These are phyloP conservation scores for Ceratocystis albifundus DNA, from an alignment of 2,329 filamentous ascomycete species.

Conservation along the genomic window DNA sequence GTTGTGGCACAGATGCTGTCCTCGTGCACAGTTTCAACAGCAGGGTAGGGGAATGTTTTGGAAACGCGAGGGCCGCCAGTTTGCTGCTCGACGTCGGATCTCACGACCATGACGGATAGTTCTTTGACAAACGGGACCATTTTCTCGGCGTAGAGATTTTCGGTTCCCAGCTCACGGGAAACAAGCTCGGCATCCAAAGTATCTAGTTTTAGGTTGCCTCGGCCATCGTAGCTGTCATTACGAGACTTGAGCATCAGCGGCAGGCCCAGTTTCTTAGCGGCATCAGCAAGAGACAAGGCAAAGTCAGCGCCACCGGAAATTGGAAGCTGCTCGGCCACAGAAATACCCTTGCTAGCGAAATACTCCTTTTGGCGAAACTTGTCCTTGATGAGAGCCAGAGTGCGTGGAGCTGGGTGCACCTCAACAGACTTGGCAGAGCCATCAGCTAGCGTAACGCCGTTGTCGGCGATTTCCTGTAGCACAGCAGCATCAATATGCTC, in stretches of 20 bases:
- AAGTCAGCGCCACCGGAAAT: conserved; percentile 46
- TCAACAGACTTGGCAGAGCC: conserved; percentile 41
- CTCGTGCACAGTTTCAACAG: conserved; percentile 89
- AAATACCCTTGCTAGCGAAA: conserved; percentile 54
- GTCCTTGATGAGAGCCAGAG: conserved; percentile 80
- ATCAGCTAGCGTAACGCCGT: conserved; percentile 45
- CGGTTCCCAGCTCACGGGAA: conserved; percentile 49
- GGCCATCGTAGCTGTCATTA: conserved; percentile 86
- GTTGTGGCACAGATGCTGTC: conserved; percentile 91
- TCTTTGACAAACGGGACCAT: conserved; percentile 80
- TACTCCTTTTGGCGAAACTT: conserved; percentile 86
- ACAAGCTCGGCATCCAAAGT: conserved; percentile 46
- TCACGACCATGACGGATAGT: conserved; percentile 86
- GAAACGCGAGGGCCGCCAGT: conserved; percentile 34
- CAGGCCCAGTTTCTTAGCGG: conserved; percentile 57
- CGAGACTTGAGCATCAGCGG: conserved; percentile 89
- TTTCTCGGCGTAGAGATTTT: conserved; percentile 77
- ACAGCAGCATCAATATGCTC: conserved; percentile 90
- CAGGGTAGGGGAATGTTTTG: conserved; percentile 61
- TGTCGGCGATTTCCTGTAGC: conserved; percentile 65
- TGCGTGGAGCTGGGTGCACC: conserved; percentile 74
- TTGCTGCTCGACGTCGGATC: conserved; percentile 56
- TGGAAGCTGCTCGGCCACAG: conserved; percentile 59
- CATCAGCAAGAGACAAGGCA: conserved; percentile 48
- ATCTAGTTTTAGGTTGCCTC: conserved; percentile 49